Conservation (phyloP, 768 basidiomycete genomes). For the Lentinula sp. region DNA sequence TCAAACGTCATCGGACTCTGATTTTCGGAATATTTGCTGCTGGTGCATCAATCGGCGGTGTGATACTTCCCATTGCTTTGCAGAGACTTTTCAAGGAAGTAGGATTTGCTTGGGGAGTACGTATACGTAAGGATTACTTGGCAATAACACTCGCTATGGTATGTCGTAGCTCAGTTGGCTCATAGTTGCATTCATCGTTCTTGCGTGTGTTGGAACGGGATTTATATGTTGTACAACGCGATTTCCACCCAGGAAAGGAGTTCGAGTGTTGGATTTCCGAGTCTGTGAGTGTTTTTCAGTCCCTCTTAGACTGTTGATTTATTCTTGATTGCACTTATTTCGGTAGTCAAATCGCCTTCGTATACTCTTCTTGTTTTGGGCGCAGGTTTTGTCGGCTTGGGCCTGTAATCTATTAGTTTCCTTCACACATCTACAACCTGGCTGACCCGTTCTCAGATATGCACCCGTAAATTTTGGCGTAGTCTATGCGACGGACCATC, state of each 20-base stretch:
- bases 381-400: slow-evolving; percentile 7
- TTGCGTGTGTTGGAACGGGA: slow-evolving; percentile 9
- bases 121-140: slow-evolving; percentile 10
- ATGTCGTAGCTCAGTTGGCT: too few relatives aligned
- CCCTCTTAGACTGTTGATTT: not conserved
- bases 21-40: slow-evolving; percentile 23
- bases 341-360: slow-evolving; percentile 8
- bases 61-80: slow-evolving; percentile 16
- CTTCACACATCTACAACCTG: not conserved
- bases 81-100: slow-evolving; percentile 13
- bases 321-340: not conserved
- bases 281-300: slow-evolving; percentile 9
- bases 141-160: not conserved
- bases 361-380: slow-evolving; percentile 13
- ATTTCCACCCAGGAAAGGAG: slow-evolving; percentile 11
- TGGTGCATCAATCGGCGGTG: slow-evolving; percentile 21
- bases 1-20: slow-evolving; percentile 14
- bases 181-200: slow-evolving; percentile 12
- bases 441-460: not conserved
- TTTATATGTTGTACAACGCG: slow-evolving; percentile 11
- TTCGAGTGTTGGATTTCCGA: slow-evolving; percentile 10
- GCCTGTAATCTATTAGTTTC: slow-evolving; percentile 3
- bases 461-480: slow-evolving; percentile 13
- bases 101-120: slow-evolving; percentile 19
- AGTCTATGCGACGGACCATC: slow-evolving; percentile 10